Evolutionary conservation across 768 basidiomycete genomes (phyloP), one percentile per base, ranked within the genome.

Genomic region (Dentipellis sp.): DNA sequence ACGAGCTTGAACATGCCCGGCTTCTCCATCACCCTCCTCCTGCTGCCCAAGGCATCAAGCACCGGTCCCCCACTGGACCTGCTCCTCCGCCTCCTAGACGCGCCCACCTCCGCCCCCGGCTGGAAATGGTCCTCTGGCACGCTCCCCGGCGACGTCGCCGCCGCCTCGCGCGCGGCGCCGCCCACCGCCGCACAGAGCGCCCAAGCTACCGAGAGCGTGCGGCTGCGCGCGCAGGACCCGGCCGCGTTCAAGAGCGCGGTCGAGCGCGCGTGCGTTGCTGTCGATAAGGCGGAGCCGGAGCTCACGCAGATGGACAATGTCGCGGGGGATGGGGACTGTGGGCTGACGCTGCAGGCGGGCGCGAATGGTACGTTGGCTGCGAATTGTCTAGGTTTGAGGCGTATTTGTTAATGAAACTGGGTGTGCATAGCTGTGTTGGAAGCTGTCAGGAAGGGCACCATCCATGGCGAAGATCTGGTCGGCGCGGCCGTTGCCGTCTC

Each of bases 1-100:
- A 93, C 91, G 21, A 90, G 87, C 56, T 78, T 95, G 60, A 94
- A 92, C 69, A 93, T 94, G 89, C 89, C 91, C 34, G 93, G 93
- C 2, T 90, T 94, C 68, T 93, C 91, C 14, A 73, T 95, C 58
- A 88, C 91, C 1, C 75, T 93, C 16, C 75, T 94, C 14, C 78
- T 91, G 9, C 80, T 95, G 10, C 88, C 93, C 0, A 65, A 71
- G 34, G 50, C 70, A 47, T 59, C 71, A 40, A 75, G 78, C 22
- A 55, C 69, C 38, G 69, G 72, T 1, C 74, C 79, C 7, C 63
- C 71, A 6, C 55, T 69, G 2, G 67, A 73, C 42, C 55, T 75
- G 1, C 65, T 92, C 50, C 74, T 91, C 16, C 79, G 80, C 19
- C 78, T 90, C 36, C 76, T 93, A 35, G 91, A 91, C 61, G 83